Percentiles rank a stretch among this genome's conserved stretches.
phyloP scores from a whole-genome alignment of 257 asterid genomes.

The Anisodus acutangulus region DNA sequence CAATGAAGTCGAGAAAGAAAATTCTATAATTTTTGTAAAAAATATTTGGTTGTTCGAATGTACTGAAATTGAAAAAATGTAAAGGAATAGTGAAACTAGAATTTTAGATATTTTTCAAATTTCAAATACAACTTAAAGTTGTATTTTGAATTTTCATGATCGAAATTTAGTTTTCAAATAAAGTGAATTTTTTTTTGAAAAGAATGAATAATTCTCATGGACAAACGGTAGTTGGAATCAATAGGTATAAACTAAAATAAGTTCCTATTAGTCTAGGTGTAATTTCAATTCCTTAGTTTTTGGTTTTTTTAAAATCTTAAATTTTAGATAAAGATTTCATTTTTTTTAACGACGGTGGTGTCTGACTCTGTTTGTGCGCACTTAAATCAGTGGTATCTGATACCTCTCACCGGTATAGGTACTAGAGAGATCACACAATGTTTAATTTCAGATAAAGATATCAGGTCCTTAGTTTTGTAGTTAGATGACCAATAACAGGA shows the following conservation, averaged over 20 bases:
- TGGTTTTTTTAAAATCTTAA: background rate
- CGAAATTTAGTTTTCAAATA: too few relatives aligned
- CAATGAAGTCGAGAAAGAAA: constrained; percentile 71
- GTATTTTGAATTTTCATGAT: too few relatives aligned
- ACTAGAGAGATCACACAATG: too few relatives aligned
- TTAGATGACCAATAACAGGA: background rate
- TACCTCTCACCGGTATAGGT: background rate
- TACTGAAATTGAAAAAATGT: too few relatives aligned
- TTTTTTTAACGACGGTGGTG: background rate
- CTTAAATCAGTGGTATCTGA: too few relatives aligned
- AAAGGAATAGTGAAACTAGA: too few relatives aligned
- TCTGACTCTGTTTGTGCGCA: background rate
- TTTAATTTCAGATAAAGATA: background rate
- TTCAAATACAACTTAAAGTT: too few relatives aligned
- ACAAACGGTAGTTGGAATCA: background rate
- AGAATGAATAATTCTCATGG: too few relatives aligned
- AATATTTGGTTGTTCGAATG: too few relatives aligned
- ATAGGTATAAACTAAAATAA: background rate
- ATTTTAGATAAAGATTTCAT: background rate
- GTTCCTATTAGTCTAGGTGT: background rate
- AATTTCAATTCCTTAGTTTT: background rate
- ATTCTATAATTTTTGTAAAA: background rate
- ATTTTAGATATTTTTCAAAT: too few relatives aligned
- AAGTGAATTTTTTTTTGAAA: too few relatives aligned
- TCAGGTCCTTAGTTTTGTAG: background rate